Evolutionary conservation across 1,284 basidiomycete species (phyloP).

Genomic region (Laetiporus sulphureus): DNA sequence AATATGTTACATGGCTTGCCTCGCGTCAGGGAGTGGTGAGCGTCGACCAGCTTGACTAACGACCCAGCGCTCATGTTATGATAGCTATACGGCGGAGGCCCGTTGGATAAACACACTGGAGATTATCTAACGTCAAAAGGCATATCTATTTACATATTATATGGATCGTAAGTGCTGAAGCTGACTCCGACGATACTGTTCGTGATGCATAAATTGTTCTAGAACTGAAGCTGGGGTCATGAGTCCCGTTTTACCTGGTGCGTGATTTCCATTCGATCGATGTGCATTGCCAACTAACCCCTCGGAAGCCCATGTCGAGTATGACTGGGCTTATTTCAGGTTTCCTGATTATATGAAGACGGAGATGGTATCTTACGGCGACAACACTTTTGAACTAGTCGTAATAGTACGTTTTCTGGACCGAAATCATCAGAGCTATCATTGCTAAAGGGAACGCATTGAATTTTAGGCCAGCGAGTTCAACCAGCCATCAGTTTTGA

Average conservation of each 20-base stretch:
- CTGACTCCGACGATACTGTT: neutral
- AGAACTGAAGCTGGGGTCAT: constrained; percentile 6
- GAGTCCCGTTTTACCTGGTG: constrained; percentile 1
- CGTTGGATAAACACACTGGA: constrained; percentile 14
- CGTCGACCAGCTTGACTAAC: neutral
- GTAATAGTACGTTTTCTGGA: constrained; percentile 7
- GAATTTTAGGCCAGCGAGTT: constrained; percentile 4
- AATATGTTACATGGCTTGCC: constrained; percentile 5
- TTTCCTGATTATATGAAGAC: constrained; percentile 3
- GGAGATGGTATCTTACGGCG: constrained; percentile 7
- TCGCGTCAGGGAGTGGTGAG: constrained; percentile 3
- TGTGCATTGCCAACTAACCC: neutral
- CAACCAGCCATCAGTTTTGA: constrained; percentile 21
- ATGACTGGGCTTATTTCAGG: constrained; percentile 13
- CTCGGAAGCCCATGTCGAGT: neutral
- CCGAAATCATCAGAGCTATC: neutral
- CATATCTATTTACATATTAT: constrained; percentile 10
- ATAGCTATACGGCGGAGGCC: constrained; percentile 16
- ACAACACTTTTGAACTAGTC: constrained; percentile 9
- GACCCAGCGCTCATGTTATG: neutral
- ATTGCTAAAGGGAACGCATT: neutral
- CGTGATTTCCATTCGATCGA: neutral
- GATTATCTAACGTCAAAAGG: constrained; percentile 12
- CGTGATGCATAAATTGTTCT: neutral
- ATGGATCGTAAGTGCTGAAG: constrained; percentile 11